Evolutionary conservation across 2,329 filamentous ascomycete species (phyloP), one percentile per base, ranked within the genome.

Genomic region (Cordyceps farinosa): DNA sequence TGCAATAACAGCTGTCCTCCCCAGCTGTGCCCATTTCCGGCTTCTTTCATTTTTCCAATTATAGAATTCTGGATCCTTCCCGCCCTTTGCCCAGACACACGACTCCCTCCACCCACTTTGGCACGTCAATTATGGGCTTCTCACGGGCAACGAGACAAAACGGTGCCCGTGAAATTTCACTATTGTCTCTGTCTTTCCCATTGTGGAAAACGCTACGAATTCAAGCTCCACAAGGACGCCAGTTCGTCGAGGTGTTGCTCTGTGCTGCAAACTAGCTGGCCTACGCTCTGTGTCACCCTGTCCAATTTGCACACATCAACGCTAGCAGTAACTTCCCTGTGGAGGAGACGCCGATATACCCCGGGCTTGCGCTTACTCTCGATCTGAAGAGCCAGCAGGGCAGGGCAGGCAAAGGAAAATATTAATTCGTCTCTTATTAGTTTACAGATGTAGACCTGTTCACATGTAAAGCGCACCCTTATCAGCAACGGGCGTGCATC

Each of bases 71-170:
- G 29, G 30, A 44, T 45, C 36, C 11, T 52, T 48, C 7, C n/a
- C 27, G 7, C 13, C 17, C 36, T 27, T 53, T 10, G 13, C 13
- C 32, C 9, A 53, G 32, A 32, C 27, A 55, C n/a, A 36, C 32
- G 34, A 11, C 13, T 48, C 34, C 36, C 48, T 9, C 38, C 38
- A 9, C 17, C n/a, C 3, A 34, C 50, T 48, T 13, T n/a, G 59
- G 51, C 32, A 61, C 55, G 59, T 36, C 9, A 54, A 61, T 48
- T 54, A 48, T 55, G 59, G 59, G 51, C 27, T 47, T n/a, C 13
- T 54, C 59, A 47, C 42, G 15, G 51, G 50, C 38, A 38, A 55
- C 50, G 30, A 60, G 47, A 51, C 57, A 51, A 51, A 40, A 42
- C 29, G 44, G 32, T 13, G 15, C 5, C 42, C 36, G 22, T 30